Evolutionary conservation across 1,284 basidiomycete species (phyloP), one percentile per base, ranked within the genome.

Genomic region (Trichosporon sp.): DNA sequence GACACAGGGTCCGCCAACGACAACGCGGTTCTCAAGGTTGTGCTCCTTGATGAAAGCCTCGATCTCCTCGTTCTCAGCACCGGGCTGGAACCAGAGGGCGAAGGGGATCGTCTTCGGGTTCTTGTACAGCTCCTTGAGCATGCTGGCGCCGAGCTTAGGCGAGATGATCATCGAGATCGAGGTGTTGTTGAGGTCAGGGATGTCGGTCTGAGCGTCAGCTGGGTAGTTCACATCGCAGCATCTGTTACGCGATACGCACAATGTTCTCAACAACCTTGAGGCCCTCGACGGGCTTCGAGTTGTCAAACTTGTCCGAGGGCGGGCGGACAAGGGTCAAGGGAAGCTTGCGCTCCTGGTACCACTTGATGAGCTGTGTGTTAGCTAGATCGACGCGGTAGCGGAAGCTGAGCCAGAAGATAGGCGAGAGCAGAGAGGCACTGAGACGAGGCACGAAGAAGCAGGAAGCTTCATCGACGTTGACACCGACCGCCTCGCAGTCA

Each of bases 41-140:
- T 86, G 86, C 61, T 84, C 80, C 36, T 81, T 79, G 70, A 88
- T 84, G 68, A 82, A 87, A 11, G 78, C 69, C 37, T 76, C 76
- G 57, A 87, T 86, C 6, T 77, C 76, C 40, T 79, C 84, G 72
- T 90, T 87, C 69, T 88, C 87, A 10, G 90, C 89, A 25, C 91
- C 91, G 13, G 91, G 91, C 77, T 94, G 91, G 40, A 93, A 84
- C 91, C 91, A 94, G 56, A 92, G 82, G 1, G 86, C 83, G 16
- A 87, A 86, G 10, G 91, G 81, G 32, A 81, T 79, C 25, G 88
- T 81, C 68, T 90, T 80, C 58, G 89, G 70, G 25, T 81, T 81
- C 14, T 62, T 52, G 88, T 90, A 75, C 25, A 74, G 63, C 25
- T 64, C 61, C 70, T 77, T 57, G 49, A 79, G 72, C 59, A 80